Evolutionary conservation across 2,329 filamentous ascomycete species (phyloP), one percentile per base, ranked within the genome.

Genomic region (Fusarium piperis): DNA sequence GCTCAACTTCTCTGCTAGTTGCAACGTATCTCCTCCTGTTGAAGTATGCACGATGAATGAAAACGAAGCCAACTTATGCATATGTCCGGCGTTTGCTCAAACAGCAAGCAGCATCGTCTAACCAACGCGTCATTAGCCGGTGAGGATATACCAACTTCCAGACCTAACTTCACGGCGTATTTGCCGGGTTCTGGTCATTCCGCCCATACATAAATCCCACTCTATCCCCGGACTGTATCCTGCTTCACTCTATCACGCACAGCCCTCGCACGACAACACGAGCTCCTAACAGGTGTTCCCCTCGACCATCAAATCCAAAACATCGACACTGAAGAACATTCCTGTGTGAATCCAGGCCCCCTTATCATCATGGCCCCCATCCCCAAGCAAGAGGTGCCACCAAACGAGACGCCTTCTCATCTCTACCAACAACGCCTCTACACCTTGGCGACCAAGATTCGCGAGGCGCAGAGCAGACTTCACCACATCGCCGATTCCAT

Each of bases 311-410:
- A 48, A 3, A 13, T 7, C 12, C 18, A 41, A 41, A 41, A 20
- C 11, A 20, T 41, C 38, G 6, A 41, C 38, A 20, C 38, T 32
- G 10, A 41, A 39, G 12, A 11, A 18, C 18, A 13, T 2, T 3
- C 7, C 4, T 6, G 13, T 28, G 4, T 8, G 0, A 28, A 6
- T 2, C 41, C 1, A 16, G 5, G 6, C 3, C 26, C n/a, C 6
- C 10, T n/a, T 5, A n/a, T 28, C 23, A 48, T 8, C 6, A 48
- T 48, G 16, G 10, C 16, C 44, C 6, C 44, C 3, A 12, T 48
- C 16, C 15, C 8, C 6, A 10, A 26, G 8, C 41, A 46, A 48
- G 23, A 23, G 10, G 2, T 16, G 3, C 15, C 16, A 48, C 2
- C 23, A 10, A 28, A n/a, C 16, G 23, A 28, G 16, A 28, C 41